Evolutionary conservation across 768 basidiomycete genomes (phyloP), one percentile per base, ranked within the genome.

Genomic region (Multifurca ochricompacta): DNA sequence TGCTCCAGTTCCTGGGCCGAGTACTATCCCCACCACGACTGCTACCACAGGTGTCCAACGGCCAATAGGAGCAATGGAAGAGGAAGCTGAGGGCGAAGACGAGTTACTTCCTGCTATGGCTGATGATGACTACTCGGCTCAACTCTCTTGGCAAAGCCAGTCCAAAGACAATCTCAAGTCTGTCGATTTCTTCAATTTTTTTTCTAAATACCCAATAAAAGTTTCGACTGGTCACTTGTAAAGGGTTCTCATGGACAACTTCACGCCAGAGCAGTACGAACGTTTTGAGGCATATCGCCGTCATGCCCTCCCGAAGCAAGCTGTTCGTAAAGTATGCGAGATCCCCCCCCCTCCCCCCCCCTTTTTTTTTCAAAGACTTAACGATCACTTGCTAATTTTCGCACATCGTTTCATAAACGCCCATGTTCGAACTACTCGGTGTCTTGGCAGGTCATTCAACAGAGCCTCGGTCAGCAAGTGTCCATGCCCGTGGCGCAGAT

Each of bases 211-310:
- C 23, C 13, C 28, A 16, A 27, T 14, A 34, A 16, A 56, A 34
- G 37, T 8, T 6, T 18, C 11, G 18, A 40, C 23, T 31, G 45
- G 39, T 21, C 43, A 2, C 34, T 41, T 48, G 28, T 57, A 91
- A n/a, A n/a, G 90, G 65, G 87, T 92, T 44, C 72, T 93, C 57
- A 89, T 93, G 84, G 87, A 91, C 66, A 89, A 90, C 62, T 86
- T 94, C 62, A 83, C 82, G 57, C 77, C 83, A 2, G 81, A 75
- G 13, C 91, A 94, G 65, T 90, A 91, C 64, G 89, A 92, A 40
- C 79, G 91, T 1, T 94, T 92, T 60, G 91, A 94, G 63, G 86
- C 87, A 0, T 94, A 92, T 66, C 73, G 90, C 53, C 77, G 91
- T 18, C 85, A 89, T 61, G 88, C 87, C 1, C 69, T 94, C 18